phyloP scores from a whole-genome alignment of 164 flowering plant species.

The Aristolochia contorta region DNA sequence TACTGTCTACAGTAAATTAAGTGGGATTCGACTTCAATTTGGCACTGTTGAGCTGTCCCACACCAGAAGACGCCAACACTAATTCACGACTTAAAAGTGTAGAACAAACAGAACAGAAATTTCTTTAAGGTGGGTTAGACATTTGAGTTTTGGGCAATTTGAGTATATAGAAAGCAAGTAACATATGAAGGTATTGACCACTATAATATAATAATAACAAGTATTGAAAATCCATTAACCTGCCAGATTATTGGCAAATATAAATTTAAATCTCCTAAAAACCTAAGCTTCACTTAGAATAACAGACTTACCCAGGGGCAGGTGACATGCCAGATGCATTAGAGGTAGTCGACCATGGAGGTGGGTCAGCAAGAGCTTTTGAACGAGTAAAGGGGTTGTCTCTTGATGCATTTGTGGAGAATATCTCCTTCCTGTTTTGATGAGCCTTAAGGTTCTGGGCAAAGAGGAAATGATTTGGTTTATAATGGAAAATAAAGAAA shows the following conservation, averaged over 20 bases:
- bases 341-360: constrained; percentile 67
- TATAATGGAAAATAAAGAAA: not conserved
- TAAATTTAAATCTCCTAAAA: not conserved
- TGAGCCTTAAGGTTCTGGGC: constrained; percentile 81
- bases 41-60: no score
- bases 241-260: not conserved
- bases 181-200: not conserved
- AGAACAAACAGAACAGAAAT: no score
- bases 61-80: no score
- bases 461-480: not conserved
- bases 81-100: no score
- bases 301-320: constrained; percentile 33
- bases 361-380: constrained; percentile 45
- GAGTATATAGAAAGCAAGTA: no score
- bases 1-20: no score
- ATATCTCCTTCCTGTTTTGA: constrained; percentile 74
- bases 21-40: no score
- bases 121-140: no score
- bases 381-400: constrained; percentile 43
- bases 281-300: not conserved
- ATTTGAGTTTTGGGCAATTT: no score
- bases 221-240: not conserved
- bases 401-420: constrained; percentile 53
- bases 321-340: constrained; percentile 29
- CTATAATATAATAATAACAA: not conserved